phyloP scores from a whole-genome alignment of 768 basidiomycete species.

The Leccinum sublutescens region DNA sequence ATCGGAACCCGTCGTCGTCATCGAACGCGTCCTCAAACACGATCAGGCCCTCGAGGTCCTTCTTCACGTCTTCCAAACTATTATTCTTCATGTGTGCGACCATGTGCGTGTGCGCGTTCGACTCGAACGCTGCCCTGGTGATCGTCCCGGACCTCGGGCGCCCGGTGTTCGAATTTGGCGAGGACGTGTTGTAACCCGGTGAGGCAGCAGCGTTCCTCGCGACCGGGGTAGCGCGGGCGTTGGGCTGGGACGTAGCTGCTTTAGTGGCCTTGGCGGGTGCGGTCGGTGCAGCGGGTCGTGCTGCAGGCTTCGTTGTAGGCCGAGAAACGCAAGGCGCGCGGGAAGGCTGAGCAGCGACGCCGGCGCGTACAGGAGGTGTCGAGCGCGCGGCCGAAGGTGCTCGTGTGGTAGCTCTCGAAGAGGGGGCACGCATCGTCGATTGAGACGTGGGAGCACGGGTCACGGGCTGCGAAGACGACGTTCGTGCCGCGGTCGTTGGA shows the following conservation, averaged over 20 bases:
- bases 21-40: conserved; percentile 30
- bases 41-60: conserved; percentile 30
- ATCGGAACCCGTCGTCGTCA: conserved; percentile 31
- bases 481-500: conserved; percentile 2
- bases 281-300: conserved; percentile 6
- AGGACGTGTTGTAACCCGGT: background rate
- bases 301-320: conserved; percentile 7
- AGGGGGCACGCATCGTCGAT: conserved; percentile 14
- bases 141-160: conserved; percentile 28
- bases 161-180: background rate
- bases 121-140: conserved; percentile 22
- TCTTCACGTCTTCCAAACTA: conserved; percentile 31
- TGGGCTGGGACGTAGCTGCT: background rate
- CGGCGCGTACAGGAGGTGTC: conserved; percentile 16
- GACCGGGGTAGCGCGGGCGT: background rate
- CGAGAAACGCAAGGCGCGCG: conserved; percentile 11
- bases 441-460: conserved; percentile 26
- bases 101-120: conserved; percentile 23
- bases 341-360: conserved; percentile 1
- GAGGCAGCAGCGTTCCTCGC: background rate
- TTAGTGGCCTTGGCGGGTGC: conserved; percentile 11
- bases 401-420: conserved; percentile 22
- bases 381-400: conserved; percentile 15
- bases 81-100: conserved; percentile 18
- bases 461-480: conserved; percentile 20